These are phyloP conservation scores for Hanseniaspora mollemarum DNA, from an alignment of 805 yeast species.

Conservation along the genomic window DNA sequence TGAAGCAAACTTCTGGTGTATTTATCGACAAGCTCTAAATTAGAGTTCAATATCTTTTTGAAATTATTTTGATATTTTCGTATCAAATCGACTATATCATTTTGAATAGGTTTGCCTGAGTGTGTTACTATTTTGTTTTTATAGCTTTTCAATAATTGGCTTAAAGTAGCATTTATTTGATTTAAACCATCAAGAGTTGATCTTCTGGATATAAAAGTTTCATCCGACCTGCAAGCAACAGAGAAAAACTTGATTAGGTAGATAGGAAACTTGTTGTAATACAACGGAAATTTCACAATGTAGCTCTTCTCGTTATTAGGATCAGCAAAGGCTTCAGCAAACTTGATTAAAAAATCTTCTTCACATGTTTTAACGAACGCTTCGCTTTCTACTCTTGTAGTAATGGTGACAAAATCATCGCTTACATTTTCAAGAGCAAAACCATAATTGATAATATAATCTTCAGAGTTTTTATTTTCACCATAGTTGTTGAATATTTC, in stretches of 20 bases:
- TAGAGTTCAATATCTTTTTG: slow-evolving; percentile 34
- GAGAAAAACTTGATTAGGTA: slow-evolving; percentile 45
- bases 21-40: slow-evolving; percentile 32
- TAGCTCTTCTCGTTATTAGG: slow-evolving; percentile 33
- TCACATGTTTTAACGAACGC: slow-evolving; percentile 27
- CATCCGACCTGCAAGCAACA: slow-evolving; percentile 40
- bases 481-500: slow-evolving; percentile 79
- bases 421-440: slow-evolving; percentile 35
- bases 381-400: slow-evolving; percentile 40
- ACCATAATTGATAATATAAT: slow-evolving; percentile 70
- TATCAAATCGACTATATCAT: slow-evolving; percentile 28
- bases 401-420: slow-evolving; percentile 48
- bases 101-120: slow-evolving; percentile 17
- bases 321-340: slow-evolving; percentile 27
- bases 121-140: slow-evolving; percentile 26
- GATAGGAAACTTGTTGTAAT: slow-evolving; percentile 28
- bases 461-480: slow-evolving; percentile 67
- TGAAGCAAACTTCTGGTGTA: slow-evolving; percentile 31
- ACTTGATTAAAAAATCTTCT: slow-evolving; percentile 34
- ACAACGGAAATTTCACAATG: slow-evolving; percentile 25
- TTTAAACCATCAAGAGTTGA: slow-evolving; percentile 51
- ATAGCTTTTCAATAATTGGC: slow-evolving; percentile 37
- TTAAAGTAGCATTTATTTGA: slow-evolving; percentile 41
- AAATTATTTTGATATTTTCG: slow-evolving; percentile 42
- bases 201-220: slow-evolving; percentile 38